phyloP scores from a whole-genome alignment of 495 filamentous ascomycete genomes.

The Penicillium pancosmium region DNA sequence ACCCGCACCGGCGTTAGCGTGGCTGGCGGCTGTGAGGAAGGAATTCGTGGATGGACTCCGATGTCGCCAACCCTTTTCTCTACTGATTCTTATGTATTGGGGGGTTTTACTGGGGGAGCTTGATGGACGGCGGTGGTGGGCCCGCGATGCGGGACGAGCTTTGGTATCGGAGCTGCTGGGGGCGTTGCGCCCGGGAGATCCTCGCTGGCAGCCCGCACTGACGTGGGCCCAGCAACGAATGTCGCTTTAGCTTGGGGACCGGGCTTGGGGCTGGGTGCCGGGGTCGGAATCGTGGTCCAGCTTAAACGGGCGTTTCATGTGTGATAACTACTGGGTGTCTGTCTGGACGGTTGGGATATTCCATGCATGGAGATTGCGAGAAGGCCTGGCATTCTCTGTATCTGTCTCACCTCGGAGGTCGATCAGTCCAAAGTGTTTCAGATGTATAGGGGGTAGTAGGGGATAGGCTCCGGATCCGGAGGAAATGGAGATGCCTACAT shows the following conservation, averaged over 20 bases:
- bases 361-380: background rate
- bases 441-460: background rate
- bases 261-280: too few species aligned
- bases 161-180: conserved; percentile 28
- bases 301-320: too few species aligned
- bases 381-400: background rate
- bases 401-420: background rate
- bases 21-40: conserved; percentile 32
- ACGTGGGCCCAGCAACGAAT: conserved; percentile 21
- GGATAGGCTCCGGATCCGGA: background rate
- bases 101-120: conserved; percentile 30
- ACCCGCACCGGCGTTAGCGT: conserved; percentile 31
- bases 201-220: conserved; percentile 27
- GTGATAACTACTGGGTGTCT: background rate
- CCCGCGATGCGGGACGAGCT: conserved; percentile 24
- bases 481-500: background rate
- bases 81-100: conserved; percentile 36
- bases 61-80: conserved; percentile 25
- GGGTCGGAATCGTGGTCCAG: too few species aligned
- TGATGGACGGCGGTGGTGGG: conserved; percentile 34
- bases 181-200: conserved; percentile 11
- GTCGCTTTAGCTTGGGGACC: background rate
- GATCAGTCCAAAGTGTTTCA: background rate
- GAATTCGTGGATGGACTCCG: conserved; percentile 28
- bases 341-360: background rate